These are phyloP conservation scores for Jamesozyma lodderae DNA, from an alignment of 805 yeast genomes.

Conservation along the genomic window DNA sequence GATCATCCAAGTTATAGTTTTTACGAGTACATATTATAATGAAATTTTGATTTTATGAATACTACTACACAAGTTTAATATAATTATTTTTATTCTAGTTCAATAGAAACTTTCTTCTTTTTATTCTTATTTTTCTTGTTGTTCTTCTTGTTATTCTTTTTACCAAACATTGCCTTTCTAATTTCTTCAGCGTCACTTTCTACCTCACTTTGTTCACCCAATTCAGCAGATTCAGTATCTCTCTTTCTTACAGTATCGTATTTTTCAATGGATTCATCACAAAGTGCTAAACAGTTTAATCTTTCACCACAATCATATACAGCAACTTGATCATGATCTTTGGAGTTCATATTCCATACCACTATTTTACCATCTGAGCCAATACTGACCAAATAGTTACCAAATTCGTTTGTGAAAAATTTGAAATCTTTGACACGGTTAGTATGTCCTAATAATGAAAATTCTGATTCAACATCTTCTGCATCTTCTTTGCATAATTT, in stretches of 20 bases:
- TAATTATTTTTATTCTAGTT: conserved; percentile 37
- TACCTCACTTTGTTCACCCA: conserved; percentile 60
- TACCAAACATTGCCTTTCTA: conserved; percentile 47
- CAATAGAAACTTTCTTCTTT: conserved; percentile 43
- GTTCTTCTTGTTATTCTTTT: conserved; percentile 33
- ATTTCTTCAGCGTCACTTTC: conserved; percentile 69
- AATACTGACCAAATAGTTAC: conserved; percentile 57
- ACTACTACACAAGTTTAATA: neutral
- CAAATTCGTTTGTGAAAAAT: conserved; percentile 37
- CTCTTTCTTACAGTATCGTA: conserved; percentile 58
- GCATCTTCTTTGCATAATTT: conserved; percentile 20
- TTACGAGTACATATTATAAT: neutral
- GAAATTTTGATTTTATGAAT: neutral
- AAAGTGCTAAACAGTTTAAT: conserved; percentile 71
- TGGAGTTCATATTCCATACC: conserved; percentile 63
- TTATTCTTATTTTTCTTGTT: conserved; percentile 34
- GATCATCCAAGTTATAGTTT: conserved; percentile 35
- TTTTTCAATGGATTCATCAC: conserved; percentile 73
- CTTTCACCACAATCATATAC: conserved; percentile 88
- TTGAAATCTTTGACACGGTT: conserved; percentile 76
- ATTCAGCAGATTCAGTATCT: conserved; percentile 41
- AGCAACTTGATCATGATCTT: conserved; percentile 64
- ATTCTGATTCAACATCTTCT: conserved; percentile 36
- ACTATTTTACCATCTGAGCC: conserved; percentile 92
- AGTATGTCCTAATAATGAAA: conserved; percentile 69